Percentiles rank a stretch among this genome's conserved stretches.
These are phyloP conservation scores for Crataegus laevigata DNA, from an alignment of 306 rosid genomes.

Conservation along the genomic window DNA sequence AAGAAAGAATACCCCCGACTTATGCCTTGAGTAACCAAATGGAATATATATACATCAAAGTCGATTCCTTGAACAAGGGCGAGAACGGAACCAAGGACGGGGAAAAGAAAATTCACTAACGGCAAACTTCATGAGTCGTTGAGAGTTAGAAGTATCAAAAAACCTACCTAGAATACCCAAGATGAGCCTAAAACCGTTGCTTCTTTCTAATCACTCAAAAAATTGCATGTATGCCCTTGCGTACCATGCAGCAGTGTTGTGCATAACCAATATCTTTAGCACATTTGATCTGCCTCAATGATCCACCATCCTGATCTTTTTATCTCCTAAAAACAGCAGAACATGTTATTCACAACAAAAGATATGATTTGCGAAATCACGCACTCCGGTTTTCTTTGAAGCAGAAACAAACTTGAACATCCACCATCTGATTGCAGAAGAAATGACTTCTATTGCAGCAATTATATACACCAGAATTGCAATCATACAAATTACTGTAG, in stretches of 20 bases:
- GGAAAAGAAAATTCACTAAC: conserved; percentile 7
- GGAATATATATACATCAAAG: conserved; percentile 62
- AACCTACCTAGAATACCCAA: conserved; percentile 37
- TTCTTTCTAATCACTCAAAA: conserved; percentile 55
- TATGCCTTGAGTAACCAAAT: conserved; percentile 53
- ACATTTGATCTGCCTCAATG: conserved; percentile 28
- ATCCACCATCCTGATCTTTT: conserved; percentile 7
- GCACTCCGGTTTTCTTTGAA: conserved; percentile 17
- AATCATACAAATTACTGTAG: conserved; percentile 23
- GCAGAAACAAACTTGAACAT: conserved; percentile 24
- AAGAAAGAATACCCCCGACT: conserved; percentile 54
- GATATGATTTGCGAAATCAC: conserved; percentile 30
- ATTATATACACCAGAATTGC: conserved; percentile 60
- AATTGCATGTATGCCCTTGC: conserved; percentile 48
- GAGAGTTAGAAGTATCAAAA: conserved; percentile 58
- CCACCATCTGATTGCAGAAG: conserved; percentile 34
- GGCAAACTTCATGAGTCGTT: conserved; percentile 44
- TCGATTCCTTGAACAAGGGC: conserved; percentile 32
- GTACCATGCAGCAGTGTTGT: conserved; percentile 29
- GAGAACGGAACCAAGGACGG: not conserved
- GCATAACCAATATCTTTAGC: not conserved
- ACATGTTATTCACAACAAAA: conserved; percentile 29
- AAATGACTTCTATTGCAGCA: conserved; percentile 39
- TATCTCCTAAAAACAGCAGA: conserved; percentile 29
- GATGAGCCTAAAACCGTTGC: conserved; percentile 40